These are phyloP conservation scores for Suillus occidentalis DNA, from an alignment of 768 basidiomycete genomes.

Conservation along the genomic window DNA sequence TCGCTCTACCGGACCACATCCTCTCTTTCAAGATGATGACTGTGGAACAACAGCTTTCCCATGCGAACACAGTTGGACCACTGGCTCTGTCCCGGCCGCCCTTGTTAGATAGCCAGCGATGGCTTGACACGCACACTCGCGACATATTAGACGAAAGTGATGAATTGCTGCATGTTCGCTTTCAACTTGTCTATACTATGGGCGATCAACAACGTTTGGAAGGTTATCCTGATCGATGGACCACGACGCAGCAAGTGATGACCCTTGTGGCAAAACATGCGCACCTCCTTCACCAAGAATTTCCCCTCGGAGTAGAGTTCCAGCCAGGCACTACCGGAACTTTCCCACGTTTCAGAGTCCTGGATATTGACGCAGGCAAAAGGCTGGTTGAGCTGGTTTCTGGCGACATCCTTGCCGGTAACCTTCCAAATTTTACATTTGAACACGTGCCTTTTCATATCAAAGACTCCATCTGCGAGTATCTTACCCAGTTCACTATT, in stretches of 20 bases:
- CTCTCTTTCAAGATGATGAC: conserved; percentile 47
- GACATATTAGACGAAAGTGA: conserved; percentile 34
- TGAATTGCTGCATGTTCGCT: conserved; percentile 41
- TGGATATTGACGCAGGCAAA: conserved; percentile 1
- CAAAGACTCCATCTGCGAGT: conserved; percentile 18
- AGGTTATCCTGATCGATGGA: conserved; percentile 44
- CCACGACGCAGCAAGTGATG: conserved; percentile 37
- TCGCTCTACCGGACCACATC: conserved; percentile 53
- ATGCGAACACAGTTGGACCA: conserved; percentile 1
- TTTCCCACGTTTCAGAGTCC: conserved; percentile 12
- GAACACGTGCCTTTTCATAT: conserved; percentile 17
- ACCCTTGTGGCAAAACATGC: conserved; percentile 20
- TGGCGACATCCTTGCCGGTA: conserved; percentile 20
- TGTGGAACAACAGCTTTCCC: conserved; percentile 23
- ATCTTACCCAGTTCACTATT: conserved; percentile 22
- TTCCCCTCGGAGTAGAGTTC: conserved; percentile 10
- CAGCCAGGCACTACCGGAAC: background rate
- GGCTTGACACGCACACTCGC: conserved; percentile 24
- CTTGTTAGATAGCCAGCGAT: conserved; percentile 21
- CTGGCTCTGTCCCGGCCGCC: background rate
- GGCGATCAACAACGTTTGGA: conserved; percentile 38
- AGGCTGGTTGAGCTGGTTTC: conserved; percentile 1
- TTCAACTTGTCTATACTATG: conserved; percentile 48
- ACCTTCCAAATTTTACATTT: conserved; percentile 21
- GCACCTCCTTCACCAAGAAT: background rate